Evolutionary conservation across 2,329 filamentous ascomycete genomes (phyloP), one percentile per base, ranked within the genome.

Genomic region (Cladophialophora immunda): DNA sequence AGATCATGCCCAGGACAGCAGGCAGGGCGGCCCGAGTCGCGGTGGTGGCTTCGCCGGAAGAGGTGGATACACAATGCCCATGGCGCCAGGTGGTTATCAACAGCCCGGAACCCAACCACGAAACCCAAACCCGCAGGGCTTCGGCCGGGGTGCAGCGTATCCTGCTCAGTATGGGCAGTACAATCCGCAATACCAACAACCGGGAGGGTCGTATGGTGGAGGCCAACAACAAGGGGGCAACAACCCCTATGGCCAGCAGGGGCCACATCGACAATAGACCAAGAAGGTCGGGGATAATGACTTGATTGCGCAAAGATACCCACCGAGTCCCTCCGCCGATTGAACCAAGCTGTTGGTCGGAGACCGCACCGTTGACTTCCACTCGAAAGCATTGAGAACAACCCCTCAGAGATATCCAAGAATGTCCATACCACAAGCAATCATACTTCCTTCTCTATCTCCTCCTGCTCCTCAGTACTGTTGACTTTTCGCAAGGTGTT

Each of bases 1-100:
- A 72, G 94, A 98, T 83, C 97, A 94, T 81, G 95, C 94, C 69
- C 94, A 93, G 66, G 94, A 97, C 80, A 90, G 89, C 55, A 86
- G 88, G 65, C 86, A 86, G 61, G 86, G 88, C 61, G 83, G 84
- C 59, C 84, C 86, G 61, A 83, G 85, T 38, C 70, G 79, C 58
- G 80, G 81, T 62, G 80, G 81, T 68, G 59, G 65, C n/a, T 80
- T 77, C 74, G 77, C 79, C 62, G 79, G 79, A 59, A 80, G 82
- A 63, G 78, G 82, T 70, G 81, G 81, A 68, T 81, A 82, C 72
- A 80, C 81, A 70, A 73, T 77, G 58, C 76, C 75, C 64, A 74
- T 76, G 62, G 72, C 74, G 54, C 69, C 83, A 68, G 77, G 76
- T 57, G 78, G 80, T 34, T 66, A 72, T 36, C 36, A 60, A 52